Conservation (phyloP, 805 yeast species). For the Hanseniaspora meyeri region DNA sequence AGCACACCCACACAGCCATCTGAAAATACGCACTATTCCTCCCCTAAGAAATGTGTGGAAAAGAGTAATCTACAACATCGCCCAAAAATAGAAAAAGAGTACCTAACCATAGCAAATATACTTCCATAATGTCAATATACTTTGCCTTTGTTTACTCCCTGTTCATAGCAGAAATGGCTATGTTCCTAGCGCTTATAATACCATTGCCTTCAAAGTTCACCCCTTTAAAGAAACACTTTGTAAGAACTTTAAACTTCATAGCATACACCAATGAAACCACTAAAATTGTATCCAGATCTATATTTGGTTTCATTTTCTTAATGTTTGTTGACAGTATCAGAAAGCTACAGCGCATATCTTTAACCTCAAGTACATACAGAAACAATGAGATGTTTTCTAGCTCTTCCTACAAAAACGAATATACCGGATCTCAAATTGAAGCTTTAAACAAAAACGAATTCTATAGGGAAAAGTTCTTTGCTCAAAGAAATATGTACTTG, state of each 20-base stretch:
- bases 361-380: slow-evolving; percentile 14
- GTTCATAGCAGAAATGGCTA: slow-evolving; percentile 60
- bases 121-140: slow-evolving; percentile 21
- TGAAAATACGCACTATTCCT: background rate
- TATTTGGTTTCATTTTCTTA: slow-evolving; percentile 69
- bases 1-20: too few species aligned
- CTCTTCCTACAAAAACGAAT: background rate
- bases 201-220: slow-evolving; percentile 60
- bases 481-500: slow-evolving; percentile 90
- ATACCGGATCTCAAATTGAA: background rate
- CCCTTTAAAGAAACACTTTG: slow-evolving; percentile 3
- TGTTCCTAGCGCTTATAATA: slow-evolving; percentile 67
- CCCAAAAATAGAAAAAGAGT: background rate
- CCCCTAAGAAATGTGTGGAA: background rate
- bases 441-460: slow-evolving; percentile 58
- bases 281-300: slow-evolving; percentile 66
- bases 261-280: slow-evolving; percentile 44
- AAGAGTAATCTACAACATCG: too few species aligned
- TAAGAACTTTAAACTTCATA: slow-evolving; percentile 44
- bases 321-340: slow-evolving; percentile 81
- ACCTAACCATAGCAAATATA: background rate
- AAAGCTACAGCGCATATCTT: slow-evolving; percentile 57
- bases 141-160: slow-evolving; percentile 51
- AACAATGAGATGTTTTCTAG: background rate
- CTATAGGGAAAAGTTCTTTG: slow-evolving; percentile 83